phyloP scores from a whole-genome alignment of 768 basidiomycete genomes.

The Holtermanniella nyarrowii region DNA sequence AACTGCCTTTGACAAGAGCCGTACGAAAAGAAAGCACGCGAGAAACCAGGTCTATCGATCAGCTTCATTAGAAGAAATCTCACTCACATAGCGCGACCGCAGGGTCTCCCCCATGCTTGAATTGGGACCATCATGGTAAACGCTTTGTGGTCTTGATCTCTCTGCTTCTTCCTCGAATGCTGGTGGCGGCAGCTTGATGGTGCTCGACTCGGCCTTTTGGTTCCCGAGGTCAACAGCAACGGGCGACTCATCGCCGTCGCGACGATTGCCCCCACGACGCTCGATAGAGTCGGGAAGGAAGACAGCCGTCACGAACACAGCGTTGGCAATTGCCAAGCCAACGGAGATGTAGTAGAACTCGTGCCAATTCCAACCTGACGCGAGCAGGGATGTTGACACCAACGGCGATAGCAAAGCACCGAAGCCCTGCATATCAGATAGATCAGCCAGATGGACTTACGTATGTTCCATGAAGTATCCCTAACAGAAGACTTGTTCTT shows the following conservation, averaged over 20 bases:
- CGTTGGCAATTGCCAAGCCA: neutral
- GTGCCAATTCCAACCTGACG: neutral
- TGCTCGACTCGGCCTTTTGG: too few species aligned
- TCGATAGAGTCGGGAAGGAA: neutral
- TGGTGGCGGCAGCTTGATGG: too few species aligned
- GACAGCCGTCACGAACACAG: neutral
- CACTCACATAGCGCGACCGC: neutral
- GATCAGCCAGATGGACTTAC: neutral
- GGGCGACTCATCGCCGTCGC: too few species aligned
- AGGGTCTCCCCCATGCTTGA: neutral
- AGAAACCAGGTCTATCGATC: neutral
- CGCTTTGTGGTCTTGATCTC: too few species aligned
- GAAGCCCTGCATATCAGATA: neutral
- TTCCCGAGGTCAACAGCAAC: too few species aligned
- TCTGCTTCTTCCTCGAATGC: too few species aligned
- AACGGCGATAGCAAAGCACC: neutral
- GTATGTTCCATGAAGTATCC: neutral
- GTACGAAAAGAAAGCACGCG: neutral
- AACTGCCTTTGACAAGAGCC: neutral
- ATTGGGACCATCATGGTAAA: too few species aligned
- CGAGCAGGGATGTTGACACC: neutral
- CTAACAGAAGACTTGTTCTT: neutral
- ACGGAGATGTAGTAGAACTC: neutral
- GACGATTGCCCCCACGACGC: too few species aligned
- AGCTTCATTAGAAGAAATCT: neutral